Evolutionary conservation across 306 rosid species (phyloP).

Genomic region (Vigna reflexopilosa): DNA sequence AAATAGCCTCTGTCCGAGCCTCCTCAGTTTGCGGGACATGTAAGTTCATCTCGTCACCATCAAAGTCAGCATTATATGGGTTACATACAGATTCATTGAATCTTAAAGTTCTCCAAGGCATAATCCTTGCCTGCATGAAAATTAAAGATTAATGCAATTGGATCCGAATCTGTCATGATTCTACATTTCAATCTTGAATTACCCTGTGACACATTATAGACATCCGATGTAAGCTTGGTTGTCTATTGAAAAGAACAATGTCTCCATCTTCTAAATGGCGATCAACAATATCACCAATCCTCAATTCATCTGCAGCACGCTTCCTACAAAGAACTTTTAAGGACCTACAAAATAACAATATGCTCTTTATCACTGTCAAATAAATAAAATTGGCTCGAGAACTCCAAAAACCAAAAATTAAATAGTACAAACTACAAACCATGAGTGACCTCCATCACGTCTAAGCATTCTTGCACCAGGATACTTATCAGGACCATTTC

Average conservation of each 20-base stretch:
- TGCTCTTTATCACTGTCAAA: conserved; percentile 34
- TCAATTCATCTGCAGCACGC: conserved; percentile 75
- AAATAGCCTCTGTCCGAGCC: conserved; percentile 95
- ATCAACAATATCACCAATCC: conserved; percentile 81
- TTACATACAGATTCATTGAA: conserved; percentile 98
- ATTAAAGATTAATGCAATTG: conserved; percentile 32
- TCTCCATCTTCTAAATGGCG: conserved; percentile 99
- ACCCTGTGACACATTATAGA: conserved; percentile 98
- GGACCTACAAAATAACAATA: conserved; percentile 56
- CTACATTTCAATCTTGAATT: conserved; percentile 38
- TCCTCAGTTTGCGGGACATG: conserved; percentile 99
- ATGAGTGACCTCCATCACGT: conserved; percentile 57
- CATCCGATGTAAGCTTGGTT: conserved; percentile 98
- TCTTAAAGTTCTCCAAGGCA: conserved; percentile 99
- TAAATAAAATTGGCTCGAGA: conserved; percentile 26
- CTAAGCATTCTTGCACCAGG: conserved; percentile 83
- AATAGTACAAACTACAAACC: conserved; percentile 65
- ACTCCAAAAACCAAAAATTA: conserved; percentile 23
- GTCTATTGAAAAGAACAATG: conserved; percentile 89
- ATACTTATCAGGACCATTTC: conserved; percentile 91
- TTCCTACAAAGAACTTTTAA: conserved; percentile 54
- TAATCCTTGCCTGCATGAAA: conserved; percentile 84
- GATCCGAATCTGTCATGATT: conserved; percentile 21
- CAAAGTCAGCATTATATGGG: conserved; percentile 98
- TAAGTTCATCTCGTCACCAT: conserved; percentile 98